These are phyloP conservation scores for Penicillium sp. DNA, from an alignment of 2,329 filamentous ascomycete species.

Conservation along the genomic window DNA sequence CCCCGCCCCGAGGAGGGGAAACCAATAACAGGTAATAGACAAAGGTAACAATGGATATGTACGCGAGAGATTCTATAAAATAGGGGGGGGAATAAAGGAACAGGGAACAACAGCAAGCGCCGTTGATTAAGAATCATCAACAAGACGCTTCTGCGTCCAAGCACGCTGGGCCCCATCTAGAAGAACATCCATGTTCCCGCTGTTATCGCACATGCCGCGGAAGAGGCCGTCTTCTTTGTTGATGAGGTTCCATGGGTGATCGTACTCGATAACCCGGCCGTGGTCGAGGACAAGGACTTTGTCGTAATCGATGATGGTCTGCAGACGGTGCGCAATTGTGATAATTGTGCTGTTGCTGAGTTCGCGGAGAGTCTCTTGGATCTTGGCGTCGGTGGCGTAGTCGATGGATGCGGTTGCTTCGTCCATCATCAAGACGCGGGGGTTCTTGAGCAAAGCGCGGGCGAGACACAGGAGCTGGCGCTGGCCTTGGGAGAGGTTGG, in stretches of 20 bases:
- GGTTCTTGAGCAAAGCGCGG: conserved; percentile 84
- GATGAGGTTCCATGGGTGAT: conserved; percentile 81
- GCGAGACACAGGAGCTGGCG: conserved; percentile 92
- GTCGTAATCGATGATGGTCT: conserved; percentile 98
- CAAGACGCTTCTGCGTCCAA: conserved; percentile 48
- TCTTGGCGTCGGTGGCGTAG: conserved; percentile 92
- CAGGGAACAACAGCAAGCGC: not conserved
- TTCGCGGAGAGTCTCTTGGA: conserved; percentile 94
- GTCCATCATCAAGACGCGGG: conserved; percentile 97
- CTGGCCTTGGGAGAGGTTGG: conserved; percentile 93
- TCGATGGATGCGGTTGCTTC: conserved; percentile 97
- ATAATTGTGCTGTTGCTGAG: conserved; percentile 84
- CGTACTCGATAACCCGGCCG: conserved; percentile 82
- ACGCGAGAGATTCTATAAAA: conserved; percentile 9
- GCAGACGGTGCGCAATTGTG: conserved; percentile 91
- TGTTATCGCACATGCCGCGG: conserved; percentile 67
- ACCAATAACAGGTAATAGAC: not conserved
- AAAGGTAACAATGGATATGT: conserved; percentile 10
- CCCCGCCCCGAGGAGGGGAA: not conserved
- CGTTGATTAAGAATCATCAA: conserved; percentile 41
- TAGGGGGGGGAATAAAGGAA: not conserved
- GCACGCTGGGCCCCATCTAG: conserved; percentile 55
- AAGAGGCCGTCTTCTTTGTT: conserved; percentile 67
- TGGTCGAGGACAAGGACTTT: conserved; percentile 94
- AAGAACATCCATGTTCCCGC: conserved; percentile 61